Base-by-base conservation (phyloP, 805 yeast genomes). In the Spathaspora passalidarum region DNA sequence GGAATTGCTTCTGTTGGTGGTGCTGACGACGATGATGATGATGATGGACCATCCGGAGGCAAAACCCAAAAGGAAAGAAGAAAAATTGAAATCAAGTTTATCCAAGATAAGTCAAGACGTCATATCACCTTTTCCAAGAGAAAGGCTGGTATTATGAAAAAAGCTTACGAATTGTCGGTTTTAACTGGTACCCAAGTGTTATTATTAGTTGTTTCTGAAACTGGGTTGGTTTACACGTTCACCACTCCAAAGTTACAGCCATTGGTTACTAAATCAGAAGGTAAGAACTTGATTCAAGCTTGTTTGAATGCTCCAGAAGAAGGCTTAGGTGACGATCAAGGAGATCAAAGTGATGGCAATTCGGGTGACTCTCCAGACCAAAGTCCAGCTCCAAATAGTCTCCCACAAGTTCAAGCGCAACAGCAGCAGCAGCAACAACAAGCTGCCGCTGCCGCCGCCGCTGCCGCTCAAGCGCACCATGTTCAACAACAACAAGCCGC, bases 201-300 rank as follows among this genome's bases (percentile, higher is more conserved):
- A 53, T 75, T 94, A 49, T 80, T 94, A 56, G 99, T 94, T 46
- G 99, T 94, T 23, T 86, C 96, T 44, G 99, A 94, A 68, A 94
- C 99, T n/a, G 99, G 99, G 13, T 81, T 94, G 51, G 99, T 94
- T 45, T 94, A 94, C 69, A 94, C 99, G 17, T 94, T 94, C 67
- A 92, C 98, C 47, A 94, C 99, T n/a, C 99, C 99, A 48, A 94
- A 94, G 69, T 82, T 94, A 62, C 98, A 94, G 71, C 99, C 99
- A 7, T 79, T 94, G 57, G 99, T 94, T 44, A 94, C 98, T 36
- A 91, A 92, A 69, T 86, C 95, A 43, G 99, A 94, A 72, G 99
- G 99, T 56, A 91, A 94, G 68, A 91, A 91, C 68, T 79, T 92
- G 60, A 92, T 92, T 60, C 97, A 94, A 73, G 96, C 97, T 11